Evolutionary conservation across 177 flowering plant genomes (phyloP).

Genomic region (Vitis hybrid): DNA sequence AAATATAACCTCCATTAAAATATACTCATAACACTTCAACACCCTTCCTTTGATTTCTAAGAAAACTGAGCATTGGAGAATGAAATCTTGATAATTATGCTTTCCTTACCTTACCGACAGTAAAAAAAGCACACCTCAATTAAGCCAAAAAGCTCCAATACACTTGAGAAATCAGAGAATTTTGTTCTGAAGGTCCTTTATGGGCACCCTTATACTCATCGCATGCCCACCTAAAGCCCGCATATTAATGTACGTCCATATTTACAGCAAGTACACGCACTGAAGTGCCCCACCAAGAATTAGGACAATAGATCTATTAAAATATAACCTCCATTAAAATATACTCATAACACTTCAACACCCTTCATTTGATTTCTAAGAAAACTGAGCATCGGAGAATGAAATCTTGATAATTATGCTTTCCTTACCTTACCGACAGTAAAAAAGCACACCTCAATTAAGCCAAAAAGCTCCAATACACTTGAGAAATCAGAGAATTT

Average conservation of each 20-base stretch:
- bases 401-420: too few relatives aligned
- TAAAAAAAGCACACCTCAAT: too few relatives aligned
- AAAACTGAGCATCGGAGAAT: not conserved
- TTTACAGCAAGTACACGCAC: constrained; percentile 36
- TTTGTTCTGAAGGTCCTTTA: constrained; percentile 49
- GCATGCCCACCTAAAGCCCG: constrained; percentile 40
- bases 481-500: too few relatives aligned
- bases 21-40: too few relatives aligned
- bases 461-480: too few relatives aligned
- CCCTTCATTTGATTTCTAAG: not conserved
- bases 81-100: too few relatives aligned
- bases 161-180: too few relatives aligned
- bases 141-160: too few relatives aligned
- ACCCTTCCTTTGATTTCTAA: not conserved
- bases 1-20: not conserved
- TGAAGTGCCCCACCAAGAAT: constrained; percentile 39
- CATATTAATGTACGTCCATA: constrained; percentile 33
- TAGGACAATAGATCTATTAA: constrained; percentile 23
- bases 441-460: too few relatives aligned
- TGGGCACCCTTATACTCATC: constrained; percentile 28
- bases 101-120: too few relatives aligned
- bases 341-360: too few relatives aligned
- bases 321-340: not conserved
- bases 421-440: too few relatives aligned
- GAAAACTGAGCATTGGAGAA: not conserved